These are phyloP conservation scores for Sclerotinia sclerotiorum DNA, from an alignment of 2,329 filamentous ascomycete genomes.

Conservation along the genomic window DNA sequence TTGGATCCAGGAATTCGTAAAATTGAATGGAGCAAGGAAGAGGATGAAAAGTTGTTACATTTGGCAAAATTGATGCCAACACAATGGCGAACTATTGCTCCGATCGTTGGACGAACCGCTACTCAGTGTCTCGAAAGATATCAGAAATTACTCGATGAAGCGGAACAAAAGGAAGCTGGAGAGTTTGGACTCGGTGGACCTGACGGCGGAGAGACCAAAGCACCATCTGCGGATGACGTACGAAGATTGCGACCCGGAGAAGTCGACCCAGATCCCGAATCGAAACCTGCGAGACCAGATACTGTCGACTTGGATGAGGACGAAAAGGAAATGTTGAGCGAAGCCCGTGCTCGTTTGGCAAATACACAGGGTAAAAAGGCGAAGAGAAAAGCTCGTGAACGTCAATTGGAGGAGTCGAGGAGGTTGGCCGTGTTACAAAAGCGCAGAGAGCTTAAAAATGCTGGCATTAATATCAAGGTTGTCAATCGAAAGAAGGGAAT, in stretches of 20 bases:
- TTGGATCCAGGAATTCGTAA: slow-evolving; percentile 97
- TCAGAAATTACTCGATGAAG: slow-evolving; percentile 93
- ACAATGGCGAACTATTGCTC: slow-evolving; percentile 97
- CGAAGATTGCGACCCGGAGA: slow-evolving; percentile 86
- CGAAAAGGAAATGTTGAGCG: slow-evolving; percentile 98
- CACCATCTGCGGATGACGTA: slow-evolving; percentile 90
- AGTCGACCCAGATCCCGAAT: slow-evolving; percentile 95
- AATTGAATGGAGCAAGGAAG: slow-evolving; percentile 98
- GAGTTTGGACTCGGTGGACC: slow-evolving; percentile 81
- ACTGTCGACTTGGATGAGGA: slow-evolving; percentile 98
- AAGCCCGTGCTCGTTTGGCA: slow-evolving; percentile 90
- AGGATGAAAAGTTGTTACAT: slow-evolving; percentile 95
- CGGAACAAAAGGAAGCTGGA: slow-evolving; percentile 81
- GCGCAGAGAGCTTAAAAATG: slow-evolving; percentile 91
- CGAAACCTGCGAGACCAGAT: slow-evolving; percentile 90
- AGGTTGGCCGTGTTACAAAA: slow-evolving; percentile 90
- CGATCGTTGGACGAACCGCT: slow-evolving; percentile 92
- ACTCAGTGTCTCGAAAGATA: slow-evolving; percentile 97
- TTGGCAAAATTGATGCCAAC: slow-evolving; percentile 98
- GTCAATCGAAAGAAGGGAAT: slow-evolving; percentile 87
- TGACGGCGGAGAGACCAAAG: slow-evolving; percentile 80
- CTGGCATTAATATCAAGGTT: slow-evolving; percentile 97
- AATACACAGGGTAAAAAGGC: slow-evolving; percentile 99
- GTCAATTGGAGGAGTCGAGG: slow-evolving; percentile 92
- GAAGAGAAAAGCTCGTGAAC: slow-evolving; percentile 92